Base-by-base conservation (phyloP, 352 stramenopile genomes). In the Globisporangium canariense region DNA sequence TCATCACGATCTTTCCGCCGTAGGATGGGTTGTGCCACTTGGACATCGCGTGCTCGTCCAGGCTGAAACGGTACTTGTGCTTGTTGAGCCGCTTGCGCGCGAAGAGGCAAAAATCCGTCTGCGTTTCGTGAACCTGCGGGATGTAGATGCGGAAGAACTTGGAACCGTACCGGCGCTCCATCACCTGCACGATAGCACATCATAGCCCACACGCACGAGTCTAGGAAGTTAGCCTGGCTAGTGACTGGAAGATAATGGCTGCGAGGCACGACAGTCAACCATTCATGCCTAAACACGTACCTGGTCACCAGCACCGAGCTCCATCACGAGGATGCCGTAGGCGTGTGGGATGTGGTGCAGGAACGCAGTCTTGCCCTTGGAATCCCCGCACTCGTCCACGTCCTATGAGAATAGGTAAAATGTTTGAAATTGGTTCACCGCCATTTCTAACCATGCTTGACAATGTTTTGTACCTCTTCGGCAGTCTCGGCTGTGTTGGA, bases 91-190 rank as follows among this genome's bases (percentile, higher is more conserved):
- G 76, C 60, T 91, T 90, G 16, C 81, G 79, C n/a, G 81, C 81
- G 56, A 82, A 91, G n/a, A 93, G 60, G 38, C 79, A 93, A 65
- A 88, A 90, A 38, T 93, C 85, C 1, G 47, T 81, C 62, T 93
- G 85, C n/a, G 38, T 72, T 25, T 85, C 69, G 65, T 88, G 75
- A 25, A 93, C 80, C 46, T 93, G 85, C 2, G 85, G 85, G 16
- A 93, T 63, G 57, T 89, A 93, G 51, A 93, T 78, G 45, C 76
- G 76, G 50, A 93, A 90, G 61, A 85, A 91, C 60, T 85, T 89
- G 46, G 74, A 70, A 11, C 85, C 76, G 58, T 91, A 91, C 60
- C 76, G 79, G 52, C 80, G 78, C 43, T 81, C 66, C 49, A 74
- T 78, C 38, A 75, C 64, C 61, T 65, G 18, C 20, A 54, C 34